phyloP scores from a whole-genome alignment of 2,329 filamentous ascomycete species.

The Mariannaea sp. region DNA sequence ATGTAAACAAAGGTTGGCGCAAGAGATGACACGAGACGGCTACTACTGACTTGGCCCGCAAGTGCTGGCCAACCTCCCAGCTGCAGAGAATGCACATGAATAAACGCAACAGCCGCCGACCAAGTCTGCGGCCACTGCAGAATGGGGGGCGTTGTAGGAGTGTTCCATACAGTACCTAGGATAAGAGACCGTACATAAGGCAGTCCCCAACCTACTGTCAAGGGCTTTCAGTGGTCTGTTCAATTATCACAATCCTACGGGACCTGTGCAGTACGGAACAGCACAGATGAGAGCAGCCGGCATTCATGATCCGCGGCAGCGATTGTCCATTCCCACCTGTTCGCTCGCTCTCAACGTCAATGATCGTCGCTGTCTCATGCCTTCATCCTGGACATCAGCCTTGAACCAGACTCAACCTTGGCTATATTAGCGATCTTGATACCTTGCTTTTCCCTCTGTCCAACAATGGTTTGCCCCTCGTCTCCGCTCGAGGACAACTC shows the following conservation, averaged over 20 bases:
- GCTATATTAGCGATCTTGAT: background rate
- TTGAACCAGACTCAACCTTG: slow-evolving; percentile 14
- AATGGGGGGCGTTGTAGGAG: too few relatives aligned
- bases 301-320: background rate
- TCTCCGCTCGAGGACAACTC: slow-evolving; percentile 27
- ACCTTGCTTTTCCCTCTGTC: slow-evolving; percentile 9
- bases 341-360: slow-evolving; percentile 34
- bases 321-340: slow-evolving; percentile 36
- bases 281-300: too few relatives aligned
- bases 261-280: too few relatives aligned
- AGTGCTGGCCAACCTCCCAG: slow-evolving; percentile 27
- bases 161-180: too few relatives aligned
- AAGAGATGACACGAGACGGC: slow-evolving; percentile 28
- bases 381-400: slow-evolving; percentile 25
- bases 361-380: slow-evolving; percentile 35
- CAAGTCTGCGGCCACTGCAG: slow-evolving; percentile 17
- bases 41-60: slow-evolving; percentile 17
- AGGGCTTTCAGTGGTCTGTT: too few relatives aligned
- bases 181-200: too few relatives aligned
- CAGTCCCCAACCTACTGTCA: too few relatives aligned
- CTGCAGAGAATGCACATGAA: slow-evolving; percentile 20
- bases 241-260: too few relatives aligned
- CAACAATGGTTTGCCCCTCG: slow-evolving; percentile 14
- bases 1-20: slow-evolving; percentile 26
- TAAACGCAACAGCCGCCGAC: slow-evolving; percentile 28